Evolutionary conservation across 805 yeast genomes (phyloP).

Genomic region (Saturnispora gosingensis): DNA sequence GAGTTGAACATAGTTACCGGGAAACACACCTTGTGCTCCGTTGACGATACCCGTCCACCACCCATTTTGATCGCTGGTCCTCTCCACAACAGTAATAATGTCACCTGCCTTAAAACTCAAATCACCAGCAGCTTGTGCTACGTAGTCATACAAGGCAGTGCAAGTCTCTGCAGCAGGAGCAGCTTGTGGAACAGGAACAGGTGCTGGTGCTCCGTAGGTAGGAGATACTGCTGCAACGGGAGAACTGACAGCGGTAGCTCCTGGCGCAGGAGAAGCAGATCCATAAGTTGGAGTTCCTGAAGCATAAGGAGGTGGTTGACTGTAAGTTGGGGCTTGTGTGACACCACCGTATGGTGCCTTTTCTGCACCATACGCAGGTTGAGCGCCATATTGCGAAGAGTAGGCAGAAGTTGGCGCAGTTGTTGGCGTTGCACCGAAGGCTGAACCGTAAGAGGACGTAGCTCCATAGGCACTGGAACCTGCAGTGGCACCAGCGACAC

Average conservation of each 20-base stretch:
- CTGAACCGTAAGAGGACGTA: conserved; percentile 17
- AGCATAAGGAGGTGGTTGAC: conserved; percentile 13
- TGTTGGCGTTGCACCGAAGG: conserved; percentile 28
- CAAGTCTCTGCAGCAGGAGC: conserved; percentile 47
- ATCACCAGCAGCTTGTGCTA: conserved; percentile 92
- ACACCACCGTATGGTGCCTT: conserved; percentile 10
- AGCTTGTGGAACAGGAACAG: conserved; percentile 24
- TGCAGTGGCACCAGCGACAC: conserved; percentile 9
- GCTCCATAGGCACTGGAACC: conserved; percentile 18
- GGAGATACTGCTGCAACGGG: conserved; percentile 19
- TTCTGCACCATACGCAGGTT: conserved; percentile 18
- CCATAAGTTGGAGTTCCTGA: background rate
- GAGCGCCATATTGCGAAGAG: conserved; percentile 24
- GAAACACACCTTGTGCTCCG: conserved; percentile 87
- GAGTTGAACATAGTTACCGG: conserved; percentile 90
- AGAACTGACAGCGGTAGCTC: background rate
- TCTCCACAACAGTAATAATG: conserved; percentile 70
- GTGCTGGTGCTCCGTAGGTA: conserved; percentile 11
- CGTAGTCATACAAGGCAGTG: conserved; percentile 84
- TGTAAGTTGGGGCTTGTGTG: conserved; percentile 19
- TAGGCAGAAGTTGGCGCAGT: conserved; percentile 3
- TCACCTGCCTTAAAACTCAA: conserved; percentile 83
- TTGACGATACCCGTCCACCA: conserved; percentile 96
- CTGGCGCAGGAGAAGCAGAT: conserved; percentile 4
- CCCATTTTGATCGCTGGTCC: conserved; percentile 77